Percentiles rank a stretch among this genome's conserved stretches.
phyloP scores from a whole-genome alignment of 2,329 filamentous ascomycete genomes.

The Fusarium domesticum region DNA sequence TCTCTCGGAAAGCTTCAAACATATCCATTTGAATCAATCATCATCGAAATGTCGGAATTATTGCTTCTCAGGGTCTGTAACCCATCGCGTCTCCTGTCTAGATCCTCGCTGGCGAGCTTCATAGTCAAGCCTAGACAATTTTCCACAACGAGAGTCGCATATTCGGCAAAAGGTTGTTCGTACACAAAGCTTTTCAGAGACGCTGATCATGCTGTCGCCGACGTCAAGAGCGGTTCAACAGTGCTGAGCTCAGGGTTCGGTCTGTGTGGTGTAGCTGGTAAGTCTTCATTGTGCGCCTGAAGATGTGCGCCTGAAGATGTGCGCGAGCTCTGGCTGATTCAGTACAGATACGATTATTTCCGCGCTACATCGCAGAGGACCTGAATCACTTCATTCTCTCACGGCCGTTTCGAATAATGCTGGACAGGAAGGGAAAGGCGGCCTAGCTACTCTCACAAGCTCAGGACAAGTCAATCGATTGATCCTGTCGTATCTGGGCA shows the following conservation, averaged over 20 bases:
- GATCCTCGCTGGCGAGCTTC: conserved; percentile 23
- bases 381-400: conserved; percentile 61
- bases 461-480: conserved; percentile 69
- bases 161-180: conserved; percentile 5
- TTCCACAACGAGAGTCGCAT: conserved; percentile 15
- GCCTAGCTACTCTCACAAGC: conserved; percentile 65
- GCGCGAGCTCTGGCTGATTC: conserved; percentile 1
- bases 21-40: not conserved
- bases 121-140: conserved; percentile 19
- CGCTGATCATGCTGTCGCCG: conserved; percentile 67
- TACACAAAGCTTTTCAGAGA: conserved; percentile 49
- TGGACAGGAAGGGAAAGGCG: conserved; percentile 64
- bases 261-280: conserved; percentile 72
- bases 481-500: conserved; percentile 72
- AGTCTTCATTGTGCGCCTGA: no score
- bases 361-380: conserved; percentile 59
- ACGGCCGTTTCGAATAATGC: conserved; percentile 82
- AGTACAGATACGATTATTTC: conserved; percentile 65
- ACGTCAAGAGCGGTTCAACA: conserved; percentile 66
- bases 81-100: conserved; percentile 5
- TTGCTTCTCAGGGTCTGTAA: conserved; percentile 6
- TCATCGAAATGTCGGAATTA: conserved; percentile 9
- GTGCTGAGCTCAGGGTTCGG: conserved; percentile 78
- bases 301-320: no score
- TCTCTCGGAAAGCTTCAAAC: not conserved